A percentile compares a stretch with the other conserved stretches of the same genome.
Evolutionary conservation across 176 grass and related monocot species (phyloP).

Genomic region (Lolium multiflorum): DNA sequence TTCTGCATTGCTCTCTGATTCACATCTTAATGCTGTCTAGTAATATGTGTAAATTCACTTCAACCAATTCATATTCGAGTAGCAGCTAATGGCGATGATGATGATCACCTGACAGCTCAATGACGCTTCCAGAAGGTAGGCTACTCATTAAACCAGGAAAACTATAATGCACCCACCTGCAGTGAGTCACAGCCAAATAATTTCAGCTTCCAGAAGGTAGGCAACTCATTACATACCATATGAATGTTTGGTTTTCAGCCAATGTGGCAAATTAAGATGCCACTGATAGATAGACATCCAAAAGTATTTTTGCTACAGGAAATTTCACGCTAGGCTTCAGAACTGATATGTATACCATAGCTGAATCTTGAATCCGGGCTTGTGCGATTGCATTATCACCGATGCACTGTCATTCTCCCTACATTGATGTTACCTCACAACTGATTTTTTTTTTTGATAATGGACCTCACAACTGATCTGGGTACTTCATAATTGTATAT

Average conservation of each 20-base stretch:
- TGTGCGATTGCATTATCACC: not conserved
- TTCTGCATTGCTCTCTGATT: not conserved
- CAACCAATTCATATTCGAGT: conserved; percentile 5
- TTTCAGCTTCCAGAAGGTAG: too few species aligned
- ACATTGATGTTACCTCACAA: not conserved
- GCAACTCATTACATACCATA: too few species aligned
- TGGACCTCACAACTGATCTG: not conserved
- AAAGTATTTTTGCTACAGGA: too few species aligned
- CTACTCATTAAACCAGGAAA: not conserved
- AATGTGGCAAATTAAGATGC: too few species aligned
- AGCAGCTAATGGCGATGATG: conserved; percentile 65
- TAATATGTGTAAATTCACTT: conserved; percentile 17
- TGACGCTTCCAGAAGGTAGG: conserved; percentile 1
- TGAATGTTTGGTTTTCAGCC: too few species aligned
- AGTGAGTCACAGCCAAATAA: conserved; percentile 4
- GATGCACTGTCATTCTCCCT: not conserved
- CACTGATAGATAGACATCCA: too few species aligned
- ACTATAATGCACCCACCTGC: conserved; percentile 5
- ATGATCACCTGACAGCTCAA: conserved; percentile 42
- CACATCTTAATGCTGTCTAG: not conserved
- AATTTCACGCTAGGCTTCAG: not conserved
- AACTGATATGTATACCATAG: too few species aligned
- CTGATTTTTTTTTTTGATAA: too few species aligned
- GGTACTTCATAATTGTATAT: not conserved
- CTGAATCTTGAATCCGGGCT: conserved; percentile 18